Conservation (phyloP, 805 yeast genomes). For the Kluyveromyces nonfermentans region DNA sequence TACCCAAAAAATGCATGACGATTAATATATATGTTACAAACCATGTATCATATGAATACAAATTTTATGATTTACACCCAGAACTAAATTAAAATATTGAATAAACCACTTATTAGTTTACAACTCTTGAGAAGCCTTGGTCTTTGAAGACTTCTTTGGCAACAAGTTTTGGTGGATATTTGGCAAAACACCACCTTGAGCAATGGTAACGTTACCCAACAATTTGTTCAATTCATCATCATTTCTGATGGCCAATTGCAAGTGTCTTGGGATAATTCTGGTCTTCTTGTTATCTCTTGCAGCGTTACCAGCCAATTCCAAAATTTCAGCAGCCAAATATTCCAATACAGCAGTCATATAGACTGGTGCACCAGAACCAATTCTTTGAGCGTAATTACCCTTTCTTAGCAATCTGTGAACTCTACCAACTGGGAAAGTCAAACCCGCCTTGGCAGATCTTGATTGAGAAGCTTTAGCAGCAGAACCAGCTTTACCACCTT, state of each 20-base stretch:
- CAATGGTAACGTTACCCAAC: conserved; percentile 87
- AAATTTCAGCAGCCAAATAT: conserved; percentile 94
- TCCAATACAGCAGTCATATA: conserved; percentile 95
- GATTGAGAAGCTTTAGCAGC: conserved; percentile 94
- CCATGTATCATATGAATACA: not conserved
- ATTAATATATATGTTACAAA: conserved; percentile 1
- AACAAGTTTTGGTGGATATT: conserved; percentile 90
- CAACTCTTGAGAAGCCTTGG: conserved; percentile 60
- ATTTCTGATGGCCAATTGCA: conserved; percentile 96
- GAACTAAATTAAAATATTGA: not conserved
- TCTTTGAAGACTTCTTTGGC: conserved; percentile 63
- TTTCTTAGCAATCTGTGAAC: conserved; percentile 93
- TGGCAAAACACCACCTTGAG: conserved; percentile 99
- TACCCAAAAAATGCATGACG: conserved; percentile 1
- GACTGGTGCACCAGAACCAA: conserved; percentile 99
- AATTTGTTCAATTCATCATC: conserved; percentile 97
- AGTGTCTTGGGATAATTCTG: conserved; percentile 97
- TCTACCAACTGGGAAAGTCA: conserved; percentile 99
- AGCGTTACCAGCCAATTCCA: conserved; percentile 98
- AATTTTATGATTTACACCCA: not conserved
- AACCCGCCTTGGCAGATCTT: conserved; percentile 97
- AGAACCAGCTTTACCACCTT: conserved; percentile 89
- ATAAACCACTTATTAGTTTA: conserved; percentile 25
- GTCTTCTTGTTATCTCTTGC: conserved; percentile 99
- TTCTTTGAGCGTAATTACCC: conserved; percentile 97